Percentiles rank a stretch among this genome's conserved stretches.
Conservation (phyloP, 1,139 yeast species). For the Sugiyamaella neomexicana region DNA sequence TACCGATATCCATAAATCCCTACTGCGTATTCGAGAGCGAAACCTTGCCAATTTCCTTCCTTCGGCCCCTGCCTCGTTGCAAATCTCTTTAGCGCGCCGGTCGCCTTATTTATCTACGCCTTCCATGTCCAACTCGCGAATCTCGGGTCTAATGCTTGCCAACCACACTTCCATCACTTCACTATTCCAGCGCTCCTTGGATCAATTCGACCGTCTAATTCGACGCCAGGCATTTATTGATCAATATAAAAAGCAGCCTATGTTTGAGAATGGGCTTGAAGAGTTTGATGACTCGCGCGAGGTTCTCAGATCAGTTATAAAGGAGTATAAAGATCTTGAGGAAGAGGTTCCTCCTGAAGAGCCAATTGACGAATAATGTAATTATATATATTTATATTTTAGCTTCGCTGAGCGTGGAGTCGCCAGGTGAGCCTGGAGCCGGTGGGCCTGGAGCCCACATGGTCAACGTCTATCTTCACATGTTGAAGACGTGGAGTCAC, state of each 20-base stretch:
- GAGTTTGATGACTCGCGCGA: slow-evolving; percentile 82
- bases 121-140: slow-evolving; percentile 31
- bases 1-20: slow-evolving; percentile 75
- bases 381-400: no score
- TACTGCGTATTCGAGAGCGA: slow-evolving; percentile 73
- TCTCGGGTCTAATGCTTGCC: slow-evolving; percentile 71
- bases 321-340: slow-evolving; percentile 62
- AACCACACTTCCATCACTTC: slow-evolving; percentile 73
- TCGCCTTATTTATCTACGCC: slow-evolving; percentile 54
- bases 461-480: neutral
- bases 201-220: slow-evolving; percentile 78
- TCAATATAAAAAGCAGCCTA: slow-evolving; percentile 60
- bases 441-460: neutral
- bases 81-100: slow-evolving; percentile 71
- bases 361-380: neutral
- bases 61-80: slow-evolving; percentile 81
- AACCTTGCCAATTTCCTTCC: slow-evolving; percentile 69
- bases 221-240: slow-evolving; percentile 83
- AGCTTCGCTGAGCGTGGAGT: no score
- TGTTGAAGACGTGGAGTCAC: slow-evolving; percentile 7
- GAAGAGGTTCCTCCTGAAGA: slow-evolving; percentile 10
- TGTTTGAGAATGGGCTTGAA: slow-evolving; percentile 65
- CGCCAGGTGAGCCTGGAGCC: no score
- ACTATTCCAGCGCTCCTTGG: slow-evolving; percentile 64
- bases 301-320: slow-evolving; percentile 63